Base-by-base conservation (phyloP, 306 rosid species). In the Cucurbita argyrosperma region DNA sequence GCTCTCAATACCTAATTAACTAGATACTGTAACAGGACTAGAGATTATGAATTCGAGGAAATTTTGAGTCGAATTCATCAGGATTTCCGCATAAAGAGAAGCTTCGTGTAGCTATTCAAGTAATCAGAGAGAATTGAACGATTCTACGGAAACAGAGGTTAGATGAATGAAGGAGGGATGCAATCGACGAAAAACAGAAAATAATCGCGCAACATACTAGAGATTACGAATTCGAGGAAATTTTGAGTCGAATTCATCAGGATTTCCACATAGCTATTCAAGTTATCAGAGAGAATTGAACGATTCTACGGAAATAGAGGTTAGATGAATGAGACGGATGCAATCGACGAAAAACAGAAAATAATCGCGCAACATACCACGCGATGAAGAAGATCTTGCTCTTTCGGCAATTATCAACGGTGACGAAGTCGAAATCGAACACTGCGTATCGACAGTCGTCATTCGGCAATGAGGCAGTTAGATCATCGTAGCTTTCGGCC, bases 371-470 rank as follows among this genome's bases (percentile, higher is more conserved):
- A 39, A 75, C 74, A 35, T 39, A 94, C 99, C 99, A 95, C 4
- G 96, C 96, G 64, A 95, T 95, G 90, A 95, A 95, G 96, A 95
- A 95, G 96, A 95, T 89, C 85, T 95, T 95, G 97, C 99, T 95
- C 85, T 95, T 95, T 60, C 84, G 87, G 88, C 97, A 95, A 13
- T 95, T 95, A 76, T 94, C 99, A n/a, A 94, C 97, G 21, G 97
- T 91, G 72, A 95, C 99, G 69, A 88, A 95, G 76, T 95, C 99
- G 71, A 95, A 91, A 81, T 95, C 99, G 78, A 95, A 95, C 11
- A 95, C 99, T 8, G 97, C 99, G 43, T 95, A 95, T 78, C 99
- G 84, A 52, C 97, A 95, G 67, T 95, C 99, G 16, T 95, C 99
- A 39, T 72, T 71, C 0, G 99, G 99, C 83, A 95, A 77, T 40